Evolutionary conservation across 768 basidiomycete species (phyloP).

Genomic region (Grammothele lineata): DNA sequence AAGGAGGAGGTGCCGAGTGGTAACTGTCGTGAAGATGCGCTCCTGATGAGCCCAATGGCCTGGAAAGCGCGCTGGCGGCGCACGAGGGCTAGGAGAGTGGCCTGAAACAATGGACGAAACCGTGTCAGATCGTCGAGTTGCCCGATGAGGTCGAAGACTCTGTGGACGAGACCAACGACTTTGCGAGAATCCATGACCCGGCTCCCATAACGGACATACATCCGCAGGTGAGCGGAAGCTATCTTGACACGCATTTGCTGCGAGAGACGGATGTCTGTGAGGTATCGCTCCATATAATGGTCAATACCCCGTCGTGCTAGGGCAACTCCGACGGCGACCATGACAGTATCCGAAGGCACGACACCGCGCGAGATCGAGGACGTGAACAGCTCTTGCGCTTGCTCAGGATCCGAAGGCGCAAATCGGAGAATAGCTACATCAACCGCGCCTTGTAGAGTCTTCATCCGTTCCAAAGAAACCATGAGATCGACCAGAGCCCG

Average conservation of each 20-base stretch:
- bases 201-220: conserved; percentile 2
- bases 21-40: conserved; percentile 33
- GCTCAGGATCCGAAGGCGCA: conserved; percentile 2
- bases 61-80: conserved; percentile 25
- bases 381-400: conserved; percentile 11
- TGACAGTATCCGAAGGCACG: background rate
- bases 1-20: conserved; percentile 35
- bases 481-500: conserved; percentile 12
- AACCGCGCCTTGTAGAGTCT: conserved; percentile 2
- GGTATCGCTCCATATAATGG: conserved; percentile 7
- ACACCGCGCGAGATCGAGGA: conserved; percentile 7
- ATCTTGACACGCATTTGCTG: conserved; percentile 3
- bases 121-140: background rate
- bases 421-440: conserved; percentile 3
- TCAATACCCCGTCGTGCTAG: conserved; percentile 4
- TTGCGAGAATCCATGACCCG: conserved; percentile 2
- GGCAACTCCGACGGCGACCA: conserved; percentile 2
- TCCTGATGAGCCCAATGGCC: conserved; percentile 38
- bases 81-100: conserved; percentile 3
- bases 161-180: background rate
- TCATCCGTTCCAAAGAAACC: conserved; percentile 3
- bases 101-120: background rate
- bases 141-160: background rate
- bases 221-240: conserved; percentile 1
- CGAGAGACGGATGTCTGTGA: conserved; percentile 2